Base-by-base conservation (phyloP, 1,284 basidiomycete species). In the Ustilago lituana region DNA sequence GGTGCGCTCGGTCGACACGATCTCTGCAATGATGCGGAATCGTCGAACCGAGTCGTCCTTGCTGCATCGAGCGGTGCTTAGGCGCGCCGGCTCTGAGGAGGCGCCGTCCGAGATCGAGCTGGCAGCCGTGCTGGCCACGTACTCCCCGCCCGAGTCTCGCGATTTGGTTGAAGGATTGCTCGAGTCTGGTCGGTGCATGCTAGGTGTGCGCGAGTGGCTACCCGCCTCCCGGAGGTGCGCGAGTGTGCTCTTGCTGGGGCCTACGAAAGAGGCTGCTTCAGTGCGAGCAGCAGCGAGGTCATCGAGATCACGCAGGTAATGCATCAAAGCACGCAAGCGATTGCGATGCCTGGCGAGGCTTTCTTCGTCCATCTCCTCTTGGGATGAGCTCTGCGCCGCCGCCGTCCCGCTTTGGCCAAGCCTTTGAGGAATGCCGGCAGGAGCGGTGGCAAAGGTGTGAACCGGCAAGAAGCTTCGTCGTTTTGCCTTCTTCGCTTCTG, bases 261-360 rank as follows among this genome's bases (percentile, higher is more conserved):
- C 60, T 15, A 63, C 49, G 20, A 52, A 56, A 2, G 53, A 52
- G 29, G 44, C 44, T 17, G 60, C 53, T 27, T 57, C 55, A 33
- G 46, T 58, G 32, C 61, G 54, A 19, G 50, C 55, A 3, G 64
- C 58, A 4, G 55, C 46, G 29, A 98, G 86, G 79, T 97, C 94
- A 78, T 94, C 90, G 87, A 98, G 90, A 78, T 98, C 95, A 76
- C 89, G 89, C 19, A 98, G 86, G 83, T 98, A 98, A 15, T 91
- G 90, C 90, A 98, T 94, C 35, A 98, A 88, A 11, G 91, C 91
- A 59, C 92, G 88, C 46, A 98, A 85, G 22, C 91, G 92, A 40
- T 88, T 86, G 72, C 87, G 87, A 75, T 91, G 90, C 38, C 8
- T 46, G 15, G 68, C 49, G 12, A 59, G 48, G 37, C 55, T 62